Evolutionary conservation across 2,329 filamentous ascomycete genomes (phyloP), one percentile per base, ranked within the genome.

Genomic region (Diaporthe citriasiana): DNA sequence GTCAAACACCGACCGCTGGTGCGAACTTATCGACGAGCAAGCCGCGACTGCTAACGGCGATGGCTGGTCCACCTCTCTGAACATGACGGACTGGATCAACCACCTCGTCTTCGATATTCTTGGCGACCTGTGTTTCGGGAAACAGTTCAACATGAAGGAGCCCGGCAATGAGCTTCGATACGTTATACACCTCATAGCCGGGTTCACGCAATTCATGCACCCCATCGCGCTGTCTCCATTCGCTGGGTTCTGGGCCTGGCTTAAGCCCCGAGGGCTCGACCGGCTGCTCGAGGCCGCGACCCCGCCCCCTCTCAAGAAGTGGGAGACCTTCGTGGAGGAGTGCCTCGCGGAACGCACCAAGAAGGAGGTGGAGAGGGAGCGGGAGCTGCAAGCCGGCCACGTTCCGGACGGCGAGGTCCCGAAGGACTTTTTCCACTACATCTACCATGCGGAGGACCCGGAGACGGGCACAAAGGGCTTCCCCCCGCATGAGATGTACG

Each of bases 401-500:
- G 27, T 53, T 6, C 55, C 71, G 1, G 72, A 75, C 13, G 56
- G 25, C 8, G 70, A 76, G 12, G 33, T 13, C 1, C 75, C 76
- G 68, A 80, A 76, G 30, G 79, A 79, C 72, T 78, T 80, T 45
- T 79, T 79, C 33, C 75, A 79, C 42, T 76, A 78, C 45, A 73
- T 80, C 25, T 73, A 78, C 60, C 51, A 74, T 22, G 75, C 76
- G 0, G 68, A 70, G 15, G 79, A 80, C 6, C 78, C 78, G 2
- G 75, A 78, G 51, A 79, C 79, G 1, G 79, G 79, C 47, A 72
- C 72, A n/a, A 45, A 38, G 2, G 78, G 78, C 17, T 79, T 79
- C 50, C 76, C 59, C 10, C 30, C 66, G 0, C 59, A 75, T 2
- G 79, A 80, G 51, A 75, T 80, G 9, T 78, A 74, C 30, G 77